Evolutionary conservation across 148 eudicot genomes (phyloP), one percentile per base, ranked within the genome.

Genomic region (Drosera capensis): DNA sequence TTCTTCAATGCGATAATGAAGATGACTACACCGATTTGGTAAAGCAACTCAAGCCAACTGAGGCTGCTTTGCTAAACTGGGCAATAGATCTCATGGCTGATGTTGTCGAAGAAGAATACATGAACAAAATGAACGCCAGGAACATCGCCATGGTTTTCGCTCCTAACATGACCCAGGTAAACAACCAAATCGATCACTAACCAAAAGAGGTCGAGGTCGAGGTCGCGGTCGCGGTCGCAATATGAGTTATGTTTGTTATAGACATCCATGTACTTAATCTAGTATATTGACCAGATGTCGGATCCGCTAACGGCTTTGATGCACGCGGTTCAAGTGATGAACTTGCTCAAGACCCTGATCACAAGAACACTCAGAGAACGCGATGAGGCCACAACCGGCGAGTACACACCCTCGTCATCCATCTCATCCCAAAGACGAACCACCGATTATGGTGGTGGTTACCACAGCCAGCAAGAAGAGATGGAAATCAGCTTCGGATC

Each of bases 281-380:
- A n/a, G n/a, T n/a, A n/a, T n/a, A n/a, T n/a, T n/a, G n/a, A 45
- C 52, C 71, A 87, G 96, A 87, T 87, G 96, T 73, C 94, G 25
- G 96, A 87, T 87, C 96, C 94, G 18, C 56, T 87, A 49, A 82
- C 94, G 24, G 88, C 94, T 24, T 71, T 87, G 20, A 82, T 82
- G 94, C 96, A 87, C 25, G 88, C 94, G 24, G 94, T 86, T 46
- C 95, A 90, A 84, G 84, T 90, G 45, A 90, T 84, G 93, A 90
- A 92, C 72, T 57, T 92, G 66, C 73, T 87, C 37, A 82, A 87
- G 68, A 87, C 88, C 28, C 67, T 87, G 40, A 82, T 87, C 54
- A 67, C 41, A 24, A 82, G 59, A 68, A 79, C 85, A 20, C 69
- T 87, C 19, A 65, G 94, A 49, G 88, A 82, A 23, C 79, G 86